A percentile compares a stretch with the other conserved stretches of the same genome.
These are phyloP conservation scores for Leucocoprinus leucothites DNA, from an alignment of 768 basidiomycete genomes.

Conservation along the genomic window DNA sequence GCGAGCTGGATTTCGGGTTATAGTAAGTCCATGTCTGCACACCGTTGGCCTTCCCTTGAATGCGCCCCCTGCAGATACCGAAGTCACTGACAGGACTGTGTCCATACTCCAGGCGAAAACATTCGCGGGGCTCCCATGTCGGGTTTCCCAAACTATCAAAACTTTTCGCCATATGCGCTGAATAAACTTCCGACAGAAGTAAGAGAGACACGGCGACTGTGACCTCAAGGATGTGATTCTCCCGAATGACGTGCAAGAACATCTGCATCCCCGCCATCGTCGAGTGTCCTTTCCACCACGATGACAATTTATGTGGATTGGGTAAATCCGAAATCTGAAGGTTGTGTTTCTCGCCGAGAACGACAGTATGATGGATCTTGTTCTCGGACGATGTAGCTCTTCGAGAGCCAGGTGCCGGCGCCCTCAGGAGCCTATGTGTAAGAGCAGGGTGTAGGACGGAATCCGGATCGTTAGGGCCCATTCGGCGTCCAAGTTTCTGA, in stretches of 20 bases:
- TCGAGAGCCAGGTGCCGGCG: slow-evolving; percentile 8
- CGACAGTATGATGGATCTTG: not conserved
- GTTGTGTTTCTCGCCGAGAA: not conserved
- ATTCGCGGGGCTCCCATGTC: not conserved
- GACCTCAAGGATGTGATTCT: not conserved
- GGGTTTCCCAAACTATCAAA: not conserved
- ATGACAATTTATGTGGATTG: not conserved
- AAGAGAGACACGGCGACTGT: not conserved
- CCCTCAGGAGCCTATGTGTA: slow-evolving; percentile 12
- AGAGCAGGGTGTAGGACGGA: slow-evolving; percentile 11
- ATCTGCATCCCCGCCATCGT: not conserved
- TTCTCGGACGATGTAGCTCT: not conserved
- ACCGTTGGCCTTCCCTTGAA: slow-evolving; percentile 21
- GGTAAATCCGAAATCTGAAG: not conserved
- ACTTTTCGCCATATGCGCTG: not conserved
- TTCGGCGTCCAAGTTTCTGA: not conserved
- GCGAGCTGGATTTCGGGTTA: slow-evolving; percentile 19
- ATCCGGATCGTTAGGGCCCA: not conserved
- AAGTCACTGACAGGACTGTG: slow-evolving; percentile 42
- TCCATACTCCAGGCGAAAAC: slow-evolving; percentile 32
- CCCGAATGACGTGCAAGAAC: not conserved
- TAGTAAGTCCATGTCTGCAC: slow-evolving; percentile 15
- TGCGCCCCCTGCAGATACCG: slow-evolving; percentile 36
- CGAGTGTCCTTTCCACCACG: slow-evolving; percentile 5
- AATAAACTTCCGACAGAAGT: slow-evolving; percentile 5